Conservation (phyloP, 768 basidiomycete genomes). For the Tulasnella sp. region DNA sequence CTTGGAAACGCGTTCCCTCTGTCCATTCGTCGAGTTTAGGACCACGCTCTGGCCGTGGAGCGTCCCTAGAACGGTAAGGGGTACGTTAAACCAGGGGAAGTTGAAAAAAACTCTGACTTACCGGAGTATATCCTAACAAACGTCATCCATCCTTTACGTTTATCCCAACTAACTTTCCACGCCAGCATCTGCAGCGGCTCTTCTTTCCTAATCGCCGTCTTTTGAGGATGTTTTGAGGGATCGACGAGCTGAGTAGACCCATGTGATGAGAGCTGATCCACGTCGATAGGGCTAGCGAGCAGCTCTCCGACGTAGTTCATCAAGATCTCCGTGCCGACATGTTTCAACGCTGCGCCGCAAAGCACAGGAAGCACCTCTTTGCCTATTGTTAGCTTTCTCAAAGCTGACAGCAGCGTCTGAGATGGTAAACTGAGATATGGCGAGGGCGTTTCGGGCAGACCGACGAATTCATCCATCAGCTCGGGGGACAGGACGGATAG, state of each 20-base stretch:
- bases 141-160: constrained; percentile 79
- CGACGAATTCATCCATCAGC: constrained; percentile 60
- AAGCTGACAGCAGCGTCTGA: constrained; percentile 42
- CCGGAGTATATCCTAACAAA: constrained; percentile 84
- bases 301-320: constrained; percentile 75
- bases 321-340: constrained; percentile 68
- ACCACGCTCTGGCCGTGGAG: constrained; percentile 49
- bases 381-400: constrained; percentile 53
- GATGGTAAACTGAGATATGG: constrained; percentile 52
- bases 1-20: constrained; percentile 62
- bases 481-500: constrained; percentile 70
- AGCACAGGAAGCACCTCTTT: constrained; percentile 64
- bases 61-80: constrained; percentile 47
- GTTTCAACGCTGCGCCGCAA: constrained; percentile 69
- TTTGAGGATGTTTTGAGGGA: constrained; percentile 9
- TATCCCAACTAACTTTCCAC: constrained; percentile 86
- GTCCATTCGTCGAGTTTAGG: constrained; percentile 52
- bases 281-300: constrained; percentile 64
- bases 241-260: constrained; percentile 24
- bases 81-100: not conserved
- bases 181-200: constrained; percentile 45
- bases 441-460: constrained; percentile 41
- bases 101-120: constrained; percentile 25
- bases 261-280: constrained; percentile 36
- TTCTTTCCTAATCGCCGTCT: not conserved